A percentile compares a stretch with the other conserved stretches of the same genome.
Evolutionary conservation across 768 basidiomycete species (phyloP).

Genomic region (Agaricus sinodeliciosus): DNA sequence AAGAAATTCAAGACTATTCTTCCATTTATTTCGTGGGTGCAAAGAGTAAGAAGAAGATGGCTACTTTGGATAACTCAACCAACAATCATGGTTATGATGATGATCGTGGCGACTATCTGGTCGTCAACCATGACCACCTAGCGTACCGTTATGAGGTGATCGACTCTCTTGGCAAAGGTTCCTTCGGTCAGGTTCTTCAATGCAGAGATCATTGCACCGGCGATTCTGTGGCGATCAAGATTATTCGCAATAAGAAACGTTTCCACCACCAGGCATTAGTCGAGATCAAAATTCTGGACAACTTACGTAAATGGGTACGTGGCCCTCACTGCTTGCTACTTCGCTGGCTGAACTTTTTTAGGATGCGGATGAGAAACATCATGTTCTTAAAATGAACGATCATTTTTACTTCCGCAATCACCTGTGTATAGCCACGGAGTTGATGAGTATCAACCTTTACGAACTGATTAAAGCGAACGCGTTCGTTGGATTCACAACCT

Average conservation of each 20-base stretch:
- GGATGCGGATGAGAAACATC: slow-evolving; percentile 96
- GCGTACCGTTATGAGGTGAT: slow-evolving; percentile 95
- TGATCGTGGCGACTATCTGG: slow-evolving; percentile 93
- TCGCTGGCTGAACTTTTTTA: slow-evolving; percentile 23
- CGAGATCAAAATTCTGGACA: slow-evolving; percentile 98
- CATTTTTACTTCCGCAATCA: slow-evolving; percentile 98
- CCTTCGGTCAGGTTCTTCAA: slow-evolving; percentile 94
- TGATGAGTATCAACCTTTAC: slow-evolving; percentile 97
- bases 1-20: slow-evolving; percentile 86
- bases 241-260: slow-evolving; percentile 98
- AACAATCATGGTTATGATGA: slow-evolving; percentile 98
- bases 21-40: slow-evolving; percentile 79
- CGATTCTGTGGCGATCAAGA: slow-evolving; percentile 96
- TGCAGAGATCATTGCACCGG: slow-evolving; percentile 96
- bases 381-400: slow-evolving; percentile 97
- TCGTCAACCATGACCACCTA: slow-evolving; percentile 87
- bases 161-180: slow-evolving; percentile 93
- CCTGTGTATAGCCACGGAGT: slow-evolving; percentile 96
- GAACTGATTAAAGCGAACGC: slow-evolving; percentile 99
- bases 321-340: background rate
- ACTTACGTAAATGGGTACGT: slow-evolving; percentile 93
- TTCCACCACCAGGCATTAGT: slow-evolving; percentile 98
- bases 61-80: slow-evolving; percentile 59
- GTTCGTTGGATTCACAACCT: slow-evolving; percentile 96
- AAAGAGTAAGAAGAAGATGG: slow-evolving; percentile 77